Evolutionary conservation across 1,284 basidiomycete genomes (phyloP).

Genomic region (Naganishia cerealis): DNA sequence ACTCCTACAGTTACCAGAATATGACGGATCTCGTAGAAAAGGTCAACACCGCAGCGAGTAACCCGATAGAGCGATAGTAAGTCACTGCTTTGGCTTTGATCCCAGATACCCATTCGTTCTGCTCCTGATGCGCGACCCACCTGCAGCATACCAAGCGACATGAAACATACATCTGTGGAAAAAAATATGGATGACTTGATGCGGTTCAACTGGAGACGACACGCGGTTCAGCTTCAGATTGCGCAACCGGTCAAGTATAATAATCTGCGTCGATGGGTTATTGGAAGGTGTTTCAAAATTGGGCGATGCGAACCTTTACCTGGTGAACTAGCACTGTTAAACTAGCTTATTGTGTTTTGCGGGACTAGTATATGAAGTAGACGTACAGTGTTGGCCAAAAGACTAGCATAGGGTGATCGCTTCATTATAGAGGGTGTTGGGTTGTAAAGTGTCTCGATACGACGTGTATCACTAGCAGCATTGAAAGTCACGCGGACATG

Average conservation of each 20-base stretch:
- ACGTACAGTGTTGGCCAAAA: not conserved
- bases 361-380: not conserved
- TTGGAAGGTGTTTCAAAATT: constrained; percentile 33
- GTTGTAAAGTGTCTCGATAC: not conserved
- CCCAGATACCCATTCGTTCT: not conserved
- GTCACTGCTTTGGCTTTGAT: not conserved
- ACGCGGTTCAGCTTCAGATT: constrained; percentile 7
- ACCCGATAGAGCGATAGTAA: constrained; percentile 34
- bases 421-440: not conserved
- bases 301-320: constrained; percentile 28
- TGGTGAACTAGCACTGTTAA: constrained; percentile 12
- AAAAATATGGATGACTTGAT: constrained; percentile 32
- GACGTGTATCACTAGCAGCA: not conserved
- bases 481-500: not conserved
- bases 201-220: constrained; percentile 30
- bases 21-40: constrained; percentile 31
- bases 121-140: not conserved
- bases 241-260: constrained; percentile 15
- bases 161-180: constrained; percentile 27
- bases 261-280: constrained; percentile 25
- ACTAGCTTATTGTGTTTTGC: not conserved
- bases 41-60: constrained; percentile 28
- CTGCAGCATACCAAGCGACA: constrained; percentile 33
- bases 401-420: not conserved
- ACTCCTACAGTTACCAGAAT: constrained; percentile 41